Evolutionary conservation across 2,329 filamentous ascomycete species (phyloP).

Genomic region (Cladosporium sp.): DNA sequence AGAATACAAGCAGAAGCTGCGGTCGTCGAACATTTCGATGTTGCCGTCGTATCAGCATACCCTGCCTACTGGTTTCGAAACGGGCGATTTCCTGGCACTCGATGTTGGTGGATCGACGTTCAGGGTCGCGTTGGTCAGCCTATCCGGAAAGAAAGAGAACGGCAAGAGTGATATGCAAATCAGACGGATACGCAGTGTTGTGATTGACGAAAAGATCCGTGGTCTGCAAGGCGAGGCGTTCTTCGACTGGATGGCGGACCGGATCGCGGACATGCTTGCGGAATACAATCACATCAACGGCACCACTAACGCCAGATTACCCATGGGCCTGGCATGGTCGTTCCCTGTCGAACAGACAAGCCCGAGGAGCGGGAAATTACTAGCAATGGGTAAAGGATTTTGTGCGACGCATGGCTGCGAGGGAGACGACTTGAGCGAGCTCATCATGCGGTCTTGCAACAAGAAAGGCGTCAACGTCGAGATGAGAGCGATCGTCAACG

Average conservation of each 20-base stretch:
- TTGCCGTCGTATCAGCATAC: constrained; percentile 65
- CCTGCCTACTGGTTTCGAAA: constrained; percentile 60
- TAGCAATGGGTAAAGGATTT: constrained; percentile 67
- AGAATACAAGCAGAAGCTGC: constrained; percentile 57
- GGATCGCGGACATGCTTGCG: constrained; percentile 56
- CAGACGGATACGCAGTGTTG: constrained; percentile 54
- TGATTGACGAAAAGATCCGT: constrained; percentile 59
- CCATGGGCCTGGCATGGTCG: constrained; percentile 65
- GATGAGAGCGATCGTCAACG: constrained; percentile 64
- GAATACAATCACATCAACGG: constrained; percentile 42
- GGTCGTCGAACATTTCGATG: constrained; percentile 62
- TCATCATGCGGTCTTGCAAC: constrained; percentile 60
- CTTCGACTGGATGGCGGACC: constrained; percentile 67
- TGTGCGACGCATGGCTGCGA: constrained; percentile 59
- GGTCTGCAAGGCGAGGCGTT: constrained; percentile 57
- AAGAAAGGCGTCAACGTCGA: constrained; percentile 56
- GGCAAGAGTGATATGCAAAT: constrained; percentile 52
- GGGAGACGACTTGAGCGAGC: constrained; percentile 59
- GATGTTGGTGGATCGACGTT: constrained; percentile 69
- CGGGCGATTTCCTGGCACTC: constrained; percentile 60
- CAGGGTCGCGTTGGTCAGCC: constrained; percentile 60
- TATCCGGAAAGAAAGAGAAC: constrained; percentile 49
- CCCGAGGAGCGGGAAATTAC: constrained; percentile 55
- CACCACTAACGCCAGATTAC: constrained; percentile 42
- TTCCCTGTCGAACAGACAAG: constrained; percentile 68